Conservation (phyloP, 495 filamentous ascomycete genomes). For the Geopyxis carbonaria region DNA sequence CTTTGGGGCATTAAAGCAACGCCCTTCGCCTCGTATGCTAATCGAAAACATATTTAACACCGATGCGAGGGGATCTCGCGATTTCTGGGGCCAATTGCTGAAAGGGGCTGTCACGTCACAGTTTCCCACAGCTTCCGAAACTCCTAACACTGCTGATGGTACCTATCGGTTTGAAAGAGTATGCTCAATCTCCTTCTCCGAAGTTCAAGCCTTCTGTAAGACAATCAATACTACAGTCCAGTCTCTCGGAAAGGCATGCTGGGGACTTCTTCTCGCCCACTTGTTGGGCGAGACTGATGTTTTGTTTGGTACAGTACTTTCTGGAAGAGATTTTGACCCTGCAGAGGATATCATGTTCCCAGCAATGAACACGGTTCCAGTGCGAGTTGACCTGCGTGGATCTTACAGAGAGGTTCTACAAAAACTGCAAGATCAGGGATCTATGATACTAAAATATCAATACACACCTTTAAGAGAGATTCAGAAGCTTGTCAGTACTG, state of each 20-base stretch:
- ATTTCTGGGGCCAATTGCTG: slow-evolving; percentile 46
- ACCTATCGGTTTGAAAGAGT: slow-evolving; percentile 32
- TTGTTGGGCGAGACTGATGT: slow-evolving; percentile 42
- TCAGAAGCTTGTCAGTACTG: slow-evolving; percentile 30
- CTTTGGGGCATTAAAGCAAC: slow-evolving; percentile 24
- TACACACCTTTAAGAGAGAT: slow-evolving; percentile 49
- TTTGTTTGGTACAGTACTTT: slow-evolving; percentile 52
- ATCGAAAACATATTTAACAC: slow-evolving; percentile 31
- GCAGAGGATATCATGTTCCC: slow-evolving; percentile 50
- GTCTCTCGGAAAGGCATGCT: slow-evolving; percentile 47
- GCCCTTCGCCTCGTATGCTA: slow-evolving; percentile 32
- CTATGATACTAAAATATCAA: slow-evolving; percentile 37
- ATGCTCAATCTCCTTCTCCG: slow-evolving; percentile 26
- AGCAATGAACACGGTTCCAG: slow-evolving; percentile 58
- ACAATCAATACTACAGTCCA: slow-evolving; percentile 43
- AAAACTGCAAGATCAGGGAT: slow-evolving; percentile 46
- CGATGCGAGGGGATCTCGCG: slow-evolving; percentile 26
- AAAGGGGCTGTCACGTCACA: slow-evolving; percentile 30
- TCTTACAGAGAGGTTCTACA: slow-evolving; percentile 39
- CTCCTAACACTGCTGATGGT: neutral
- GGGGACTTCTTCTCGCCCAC: slow-evolving; percentile 43
- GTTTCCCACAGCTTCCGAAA: slow-evolving; percentile 15
- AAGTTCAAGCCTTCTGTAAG: slow-evolving; percentile 38
- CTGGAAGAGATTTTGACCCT: slow-evolving; percentile 45
- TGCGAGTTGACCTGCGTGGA: slow-evolving; percentile 48